phyloP scores from a whole-genome alignment of 352 stramenopile species.

The Pythium sukuiense region DNA sequence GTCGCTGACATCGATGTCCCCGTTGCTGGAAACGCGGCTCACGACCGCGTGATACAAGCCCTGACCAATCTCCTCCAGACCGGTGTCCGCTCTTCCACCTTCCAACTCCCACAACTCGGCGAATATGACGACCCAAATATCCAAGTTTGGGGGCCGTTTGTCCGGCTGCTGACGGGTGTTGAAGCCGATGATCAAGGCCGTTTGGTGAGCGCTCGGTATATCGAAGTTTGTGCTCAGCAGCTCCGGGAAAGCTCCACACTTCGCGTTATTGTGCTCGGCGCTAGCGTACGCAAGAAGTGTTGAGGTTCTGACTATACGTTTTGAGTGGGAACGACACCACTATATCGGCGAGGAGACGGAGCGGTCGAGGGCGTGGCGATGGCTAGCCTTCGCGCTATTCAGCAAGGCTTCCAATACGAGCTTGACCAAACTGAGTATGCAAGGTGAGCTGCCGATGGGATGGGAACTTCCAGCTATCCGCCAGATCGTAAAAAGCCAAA shows the following conservation, averaged over 20 bases:
- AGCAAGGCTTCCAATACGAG: slow-evolving; percentile 1
- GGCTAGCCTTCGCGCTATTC: slow-evolving; percentile 8
- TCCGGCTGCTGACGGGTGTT: background rate
- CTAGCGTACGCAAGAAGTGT: background rate
- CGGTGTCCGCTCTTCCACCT: background rate
- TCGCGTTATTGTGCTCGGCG: slow-evolving; percentile 4
- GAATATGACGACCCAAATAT: background rate
- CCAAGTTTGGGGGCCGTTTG: background rate
- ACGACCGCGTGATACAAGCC: slow-evolving; percentile 7
- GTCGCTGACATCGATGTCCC: background rate
- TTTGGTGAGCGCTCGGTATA: background rate
- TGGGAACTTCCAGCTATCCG: background rate
- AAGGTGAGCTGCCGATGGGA: background rate
- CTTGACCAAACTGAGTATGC: slow-evolving; percentile 1
- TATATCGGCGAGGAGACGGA: background rate
- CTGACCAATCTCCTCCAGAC: background rate
- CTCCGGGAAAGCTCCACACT: background rate
- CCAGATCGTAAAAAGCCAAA: slow-evolving; percentile 2
- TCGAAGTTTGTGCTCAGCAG: background rate
- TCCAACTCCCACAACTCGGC: background rate
- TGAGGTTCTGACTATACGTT: background rate
- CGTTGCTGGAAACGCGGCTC: background rate
- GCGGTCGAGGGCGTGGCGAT: background rate
- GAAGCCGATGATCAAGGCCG: slow-evolving; percentile 4
- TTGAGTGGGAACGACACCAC: background rate